phyloP scores from a whole-genome alignment of 2,329 filamentous ascomycete species.

The Alternaria incomplexa region DNA sequence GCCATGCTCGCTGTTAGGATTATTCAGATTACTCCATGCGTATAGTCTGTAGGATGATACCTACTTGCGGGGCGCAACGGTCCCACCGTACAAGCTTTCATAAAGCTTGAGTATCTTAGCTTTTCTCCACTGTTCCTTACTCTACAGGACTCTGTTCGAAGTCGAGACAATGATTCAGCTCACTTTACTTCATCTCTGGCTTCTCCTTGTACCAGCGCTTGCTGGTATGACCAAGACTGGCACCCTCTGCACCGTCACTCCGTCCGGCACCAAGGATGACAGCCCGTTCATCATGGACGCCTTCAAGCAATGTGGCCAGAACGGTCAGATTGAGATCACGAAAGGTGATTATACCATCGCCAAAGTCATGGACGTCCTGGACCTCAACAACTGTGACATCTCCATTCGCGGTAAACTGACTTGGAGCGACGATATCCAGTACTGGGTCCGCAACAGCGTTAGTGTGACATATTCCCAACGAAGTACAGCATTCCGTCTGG shows the following conservation, averaged over 20 bases:
- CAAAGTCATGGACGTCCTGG: slow-evolving; percentile 35
- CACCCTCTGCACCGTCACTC: slow-evolving; percentile 31
- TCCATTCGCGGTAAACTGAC: slow-evolving; percentile 33
- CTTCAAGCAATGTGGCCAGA: slow-evolving; percentile 36
- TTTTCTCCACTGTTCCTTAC: background rate
- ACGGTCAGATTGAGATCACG: slow-evolving; percentile 33
- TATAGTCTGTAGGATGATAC: background rate
- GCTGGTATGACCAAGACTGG: slow-evolving; percentile 33
- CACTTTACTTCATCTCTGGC: slow-evolving; percentile 9
- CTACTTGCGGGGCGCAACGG: background rate
- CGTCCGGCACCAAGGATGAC: slow-evolving; percentile 29
- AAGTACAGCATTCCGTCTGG: slow-evolving; percentile 31
- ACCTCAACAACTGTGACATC: slow-evolving; percentile 36
- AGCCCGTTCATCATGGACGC: slow-evolving; percentile 32
- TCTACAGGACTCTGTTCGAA: background rate
- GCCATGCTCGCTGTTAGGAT: background rate
- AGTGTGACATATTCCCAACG: slow-evolving; percentile 30
- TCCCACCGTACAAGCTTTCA: slow-evolving; percentile 17
- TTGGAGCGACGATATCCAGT: slow-evolving; percentile 36
- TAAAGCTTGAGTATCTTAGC: slow-evolving; percentile 15
- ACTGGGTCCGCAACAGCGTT: slow-evolving; percentile 32
- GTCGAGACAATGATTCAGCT: slow-evolving; percentile 15
- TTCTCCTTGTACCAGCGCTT: slow-evolving; percentile 10
- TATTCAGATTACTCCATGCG: background rate
- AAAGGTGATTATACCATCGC: slow-evolving; percentile 34